phyloP scores from a whole-genome alignment of 805 yeast genomes.

The Suhomyces sp. region DNA sequence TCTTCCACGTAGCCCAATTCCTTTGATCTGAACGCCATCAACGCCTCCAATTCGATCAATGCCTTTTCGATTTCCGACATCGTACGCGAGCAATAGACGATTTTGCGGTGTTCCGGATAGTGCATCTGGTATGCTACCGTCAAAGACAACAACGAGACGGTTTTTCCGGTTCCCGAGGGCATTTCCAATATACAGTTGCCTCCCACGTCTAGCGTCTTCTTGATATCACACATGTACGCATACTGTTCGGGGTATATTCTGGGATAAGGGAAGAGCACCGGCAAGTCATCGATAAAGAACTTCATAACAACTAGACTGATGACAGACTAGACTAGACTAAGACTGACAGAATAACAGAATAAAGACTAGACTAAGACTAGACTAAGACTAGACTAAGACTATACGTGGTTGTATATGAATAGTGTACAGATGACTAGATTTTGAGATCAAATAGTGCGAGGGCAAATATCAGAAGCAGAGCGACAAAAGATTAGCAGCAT shows the following conservation, averaged over 20 bases:
- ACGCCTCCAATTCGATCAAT: conserved; percentile 77
- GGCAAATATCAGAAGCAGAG: no score
- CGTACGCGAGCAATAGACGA: conserved; percentile 97
- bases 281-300: conserved; percentile 92
- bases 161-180: conserved; percentile 99
- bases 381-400: no score
- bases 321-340: no score
- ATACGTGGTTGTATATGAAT: no score
- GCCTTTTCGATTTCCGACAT: conserved; percentile 99
- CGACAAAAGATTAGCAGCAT: no score
- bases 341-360: no score
- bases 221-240: conserved; percentile 95
- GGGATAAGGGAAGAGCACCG: conserved; percentile 95
- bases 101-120: conserved; percentile 91
- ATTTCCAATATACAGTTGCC: conserved; percentile 95
- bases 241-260: conserved; percentile 97
- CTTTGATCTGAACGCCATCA: conserved; percentile 82
- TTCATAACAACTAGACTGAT: conserved; percentile 39
- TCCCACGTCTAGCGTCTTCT: conserved; percentile 89
- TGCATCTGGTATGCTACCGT: conserved; percentile 94
- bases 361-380: no score
- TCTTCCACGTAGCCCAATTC: conserved; percentile 87
- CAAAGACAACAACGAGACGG: conserved; percentile 84
- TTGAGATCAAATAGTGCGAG: no score
- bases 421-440: no score